A percentile compares a stretch with the other conserved stretches of the same genome.
phyloP scores from a whole-genome alignment of 176 grass and related monocot genomes.

The Cenchrus fungigraminus region DNA sequence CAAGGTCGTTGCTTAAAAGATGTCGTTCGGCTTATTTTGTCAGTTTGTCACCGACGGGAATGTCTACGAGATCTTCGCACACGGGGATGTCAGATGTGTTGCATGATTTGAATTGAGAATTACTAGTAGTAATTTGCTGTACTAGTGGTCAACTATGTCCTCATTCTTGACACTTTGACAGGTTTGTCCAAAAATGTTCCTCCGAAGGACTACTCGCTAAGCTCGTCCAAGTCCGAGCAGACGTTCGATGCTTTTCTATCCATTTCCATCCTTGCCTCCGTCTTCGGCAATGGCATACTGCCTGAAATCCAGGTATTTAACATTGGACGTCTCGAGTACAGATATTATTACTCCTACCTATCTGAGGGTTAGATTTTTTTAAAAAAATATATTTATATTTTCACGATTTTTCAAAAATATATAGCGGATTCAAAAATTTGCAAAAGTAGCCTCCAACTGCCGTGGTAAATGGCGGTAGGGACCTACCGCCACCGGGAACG shows the following conservation, averaged over 20 bases:
- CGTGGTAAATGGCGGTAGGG: too few species aligned
- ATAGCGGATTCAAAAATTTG: too few species aligned
- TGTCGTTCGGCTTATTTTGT: neutral
- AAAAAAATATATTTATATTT: too few species aligned
- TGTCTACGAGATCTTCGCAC: neutral
- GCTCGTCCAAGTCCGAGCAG: slow-evolving; percentile 65
- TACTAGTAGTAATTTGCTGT: neutral
- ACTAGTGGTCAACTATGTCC: neutral
- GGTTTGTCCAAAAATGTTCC: slow-evolving; percentile 65
- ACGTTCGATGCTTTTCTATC: slow-evolving; percentile 78
- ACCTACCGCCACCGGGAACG: too few species aligned
- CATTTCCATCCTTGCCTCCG: slow-evolving; percentile 88
- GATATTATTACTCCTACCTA: too few species aligned
- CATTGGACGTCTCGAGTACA: neutral
- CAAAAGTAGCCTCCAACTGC: too few species aligned
- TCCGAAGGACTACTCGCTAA: slow-evolving; percentile 76
- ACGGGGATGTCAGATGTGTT: neutral
- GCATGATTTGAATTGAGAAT: slow-evolving; percentile 1
- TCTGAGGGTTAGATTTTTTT: too few species aligned
- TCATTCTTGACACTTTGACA: slow-evolving; percentile 48
- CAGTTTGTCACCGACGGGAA: neutral
- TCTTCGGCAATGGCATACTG: slow-evolving; percentile 94
- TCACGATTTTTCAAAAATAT: too few species aligned
- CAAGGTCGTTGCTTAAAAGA: neutral
- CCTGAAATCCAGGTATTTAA: slow-evolving; percentile 88